phyloP scores from a whole-genome alignment of 106 monocot genomes.

The Hemerocallis citrina region DNA sequence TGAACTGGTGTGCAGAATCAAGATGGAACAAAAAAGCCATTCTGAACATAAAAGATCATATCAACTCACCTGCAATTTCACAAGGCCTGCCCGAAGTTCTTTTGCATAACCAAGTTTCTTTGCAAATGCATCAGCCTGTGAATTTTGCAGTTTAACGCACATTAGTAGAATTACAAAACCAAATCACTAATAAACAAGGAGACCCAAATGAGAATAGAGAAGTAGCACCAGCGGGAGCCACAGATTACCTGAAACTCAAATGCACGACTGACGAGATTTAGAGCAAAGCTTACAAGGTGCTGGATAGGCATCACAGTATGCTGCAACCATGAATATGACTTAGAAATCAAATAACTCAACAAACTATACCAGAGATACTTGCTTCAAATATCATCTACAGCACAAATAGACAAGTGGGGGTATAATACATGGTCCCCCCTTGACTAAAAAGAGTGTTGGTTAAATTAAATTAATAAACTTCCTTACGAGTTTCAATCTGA shows the following conservation, averaged over 20 bases:
- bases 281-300: constrained; percentile 74
- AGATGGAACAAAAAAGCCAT: no score
- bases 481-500: no score
- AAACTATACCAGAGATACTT: no score
- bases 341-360: not conserved
- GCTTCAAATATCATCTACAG: no score
- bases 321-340: constrained; percentile 27
- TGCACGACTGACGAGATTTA: constrained; percentile 88
- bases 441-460: no score
- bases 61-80: constrained; percentile 68
- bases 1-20: no score
- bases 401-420: no score
- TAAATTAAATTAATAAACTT: no score
- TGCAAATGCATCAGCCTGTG: constrained; percentile 95
- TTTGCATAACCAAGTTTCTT: constrained; percentile 74
- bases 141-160: not conserved
- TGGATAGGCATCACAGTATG: constrained; percentile 85
- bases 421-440: no score
- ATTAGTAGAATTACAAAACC: no score
- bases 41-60: not conserved
- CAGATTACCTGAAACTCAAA: constrained; percentile 91
- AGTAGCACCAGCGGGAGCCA: not conserved
- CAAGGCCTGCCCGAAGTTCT: constrained; percentile 66
- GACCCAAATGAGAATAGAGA: not conserved
- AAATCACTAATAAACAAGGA: no score